Evolutionary conservation across 257 asterid species (phyloP), one percentile per base, ranked within the genome.

Genomic region (Plectranthus barbatus): DNA sequence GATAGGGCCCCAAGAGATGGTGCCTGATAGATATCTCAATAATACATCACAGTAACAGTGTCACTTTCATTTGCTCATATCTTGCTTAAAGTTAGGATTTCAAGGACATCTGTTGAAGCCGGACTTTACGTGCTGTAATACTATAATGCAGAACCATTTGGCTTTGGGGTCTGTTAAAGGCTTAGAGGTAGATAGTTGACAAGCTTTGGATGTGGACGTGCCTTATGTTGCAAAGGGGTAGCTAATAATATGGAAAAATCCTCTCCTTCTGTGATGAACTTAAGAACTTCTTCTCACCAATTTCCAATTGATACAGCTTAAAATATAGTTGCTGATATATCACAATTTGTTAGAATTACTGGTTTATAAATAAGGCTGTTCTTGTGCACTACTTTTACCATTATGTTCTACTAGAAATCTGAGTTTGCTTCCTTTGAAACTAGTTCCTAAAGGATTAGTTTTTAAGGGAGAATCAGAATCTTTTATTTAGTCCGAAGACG

Each of bases 1-100:
- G 34, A 56, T 48, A 33, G 71, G n/a, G 62, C 44, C 72, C 52
- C 50, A 29, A 15, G 21, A 34, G 37, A 69, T 50, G 50, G 52
- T 69, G 48, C 47, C 61, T 60, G n/a, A 34, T 24, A 47, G 24
- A 58, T 56, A 4, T 39, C 36, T 58, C 2, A 7, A 57, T 57
- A 11, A 39, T 59, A 8, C 44, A 48, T 48, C 48, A 12, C 18
- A 15, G 9, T 0, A 44, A 36, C 59, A 62, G 68, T 62, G 34
- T 51, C 36, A 50, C 34, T 21, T 19, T 37, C 49, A 39, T 56
- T 56, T 56, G 31, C 33, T 37, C 47, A 17, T 56, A 36, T 11
- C 61, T 9, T 45, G 36, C 72, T 55, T 31, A 14, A 41, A 34
- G 19, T 36, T 34, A 31, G 12, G 14, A 37, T 37, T 36, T 37